Evolutionary conservation across 305 asterid genomes (phyloP), one percentile per base, ranked within the genome.

Genomic region (Stenogyne calaminthoides): DNA sequence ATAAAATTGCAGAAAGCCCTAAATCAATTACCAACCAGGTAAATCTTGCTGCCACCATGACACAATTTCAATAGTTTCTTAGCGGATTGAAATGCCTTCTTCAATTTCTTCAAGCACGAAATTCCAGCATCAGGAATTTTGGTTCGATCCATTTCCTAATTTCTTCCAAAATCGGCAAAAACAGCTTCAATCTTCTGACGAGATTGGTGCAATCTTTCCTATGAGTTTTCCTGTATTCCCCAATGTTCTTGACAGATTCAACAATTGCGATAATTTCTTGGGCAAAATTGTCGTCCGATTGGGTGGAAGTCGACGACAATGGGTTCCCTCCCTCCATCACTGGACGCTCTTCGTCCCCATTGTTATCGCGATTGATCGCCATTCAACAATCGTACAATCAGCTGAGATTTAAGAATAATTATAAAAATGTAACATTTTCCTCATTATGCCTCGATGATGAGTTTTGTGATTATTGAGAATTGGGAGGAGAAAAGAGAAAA

Each of bases 41-140:
- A 94, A 62, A 94, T 84, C 66, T 89, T 94, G 93, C 99, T 92
- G 29, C 92, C 97, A 5, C 77, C 71, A 56, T 90, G 92, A 69
- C 98, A 94, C 77, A 83, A 67, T 32, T 79, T 82, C 78, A 94
- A 78, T 76, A 94, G 77, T 80, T 88, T 90, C 78, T 76, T 80
- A 19, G 97, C 93, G 64, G 92, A 85, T 70, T 44, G 88, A 40
- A 88, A 88, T 0, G 98, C 91, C 85, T 78, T 83, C 49, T 76
- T 87, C 84, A 94, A 68, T 68, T 72, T 87, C 73, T 74, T 75
- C 77, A 94, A 77, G 52, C 89, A 85, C 4, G 55, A 64, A 10
- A 84, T 12, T 16, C 84, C 91, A 0, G 78, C 42, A 15, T 85
- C 77, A 0, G 95, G 87, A 12, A 88, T 62, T 4, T 81, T 68